Conservation (phyloP, 805 yeast genomes). For the Yamadazyma akitaensis region DNA sequence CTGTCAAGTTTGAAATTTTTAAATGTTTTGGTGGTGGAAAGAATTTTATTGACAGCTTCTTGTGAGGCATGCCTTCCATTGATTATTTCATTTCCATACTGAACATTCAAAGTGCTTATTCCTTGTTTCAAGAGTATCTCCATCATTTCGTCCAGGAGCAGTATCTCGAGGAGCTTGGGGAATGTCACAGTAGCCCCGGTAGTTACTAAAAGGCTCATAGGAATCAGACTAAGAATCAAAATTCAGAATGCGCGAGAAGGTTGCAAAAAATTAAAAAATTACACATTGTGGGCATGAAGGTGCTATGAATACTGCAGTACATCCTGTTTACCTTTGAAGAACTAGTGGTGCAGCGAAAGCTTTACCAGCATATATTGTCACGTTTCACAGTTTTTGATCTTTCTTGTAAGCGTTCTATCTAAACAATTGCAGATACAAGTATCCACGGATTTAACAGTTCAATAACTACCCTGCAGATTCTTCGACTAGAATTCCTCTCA, state of each 20-base stretch:
- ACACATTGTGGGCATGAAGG: too few relatives aligned
- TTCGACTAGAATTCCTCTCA: too few relatives aligned
- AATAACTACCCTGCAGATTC: too few relatives aligned
- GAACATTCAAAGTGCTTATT: conserved; percentile 11
- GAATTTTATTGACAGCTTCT: conserved; percentile 18
- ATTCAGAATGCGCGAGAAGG: neutral
- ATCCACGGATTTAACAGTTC: too few relatives aligned
- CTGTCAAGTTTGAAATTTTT: neutral
- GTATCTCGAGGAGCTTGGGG: conserved; percentile 43
- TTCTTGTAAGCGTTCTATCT: too few relatives aligned
- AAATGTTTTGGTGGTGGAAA: conserved; percentile 1
- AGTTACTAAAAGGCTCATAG: conserved; percentile 50
- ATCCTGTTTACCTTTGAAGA: too few relatives aligned
- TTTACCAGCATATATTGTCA: too few relatives aligned
- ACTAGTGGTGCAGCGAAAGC: too few relatives aligned
- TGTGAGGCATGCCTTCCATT: conserved; percentile 21
- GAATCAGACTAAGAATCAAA: neutral
- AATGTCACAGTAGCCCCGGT: conserved; percentile 94
- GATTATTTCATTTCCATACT: conserved; percentile 32
- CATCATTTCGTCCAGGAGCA: conserved; percentile 1
- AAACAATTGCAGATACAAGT: too few relatives aligned
- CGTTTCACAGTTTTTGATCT: too few relatives aligned
- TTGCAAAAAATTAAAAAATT: neutral
- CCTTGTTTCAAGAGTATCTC: neutral
- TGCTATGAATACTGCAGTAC: too few relatives aligned